Conservation (phyloP, 768 basidiomycete species). For the Suillus bovinus region DNA sequence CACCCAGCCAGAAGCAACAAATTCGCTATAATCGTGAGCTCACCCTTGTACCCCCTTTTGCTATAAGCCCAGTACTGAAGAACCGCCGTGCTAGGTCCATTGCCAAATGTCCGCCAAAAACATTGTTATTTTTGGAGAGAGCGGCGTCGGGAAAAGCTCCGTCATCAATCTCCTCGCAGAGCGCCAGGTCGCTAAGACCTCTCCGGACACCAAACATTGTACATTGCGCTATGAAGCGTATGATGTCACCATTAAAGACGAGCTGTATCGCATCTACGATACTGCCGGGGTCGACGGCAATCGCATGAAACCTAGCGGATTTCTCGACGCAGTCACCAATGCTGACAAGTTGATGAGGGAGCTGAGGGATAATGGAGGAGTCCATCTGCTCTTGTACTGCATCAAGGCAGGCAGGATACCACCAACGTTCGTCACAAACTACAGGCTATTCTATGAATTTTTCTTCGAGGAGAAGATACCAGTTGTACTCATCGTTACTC, state of each 20-base stretch:
- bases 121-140: constrained; percentile 18
- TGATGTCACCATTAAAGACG: constrained; percentile 20
- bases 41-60: neutral
- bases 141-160: constrained; percentile 7
- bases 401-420: constrained; percentile 31
- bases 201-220: constrained; percentile 36
- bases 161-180: constrained; percentile 30
- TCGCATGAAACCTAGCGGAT: constrained; percentile 6
- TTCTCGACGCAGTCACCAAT: constrained; percentile 28
- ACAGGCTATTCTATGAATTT: constrained; percentile 38
- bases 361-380: constrained; percentile 27
- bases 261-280: constrained; percentile 18
- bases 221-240: constrained; percentile 35
- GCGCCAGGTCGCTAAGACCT: constrained; percentile 30
- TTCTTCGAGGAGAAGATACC: constrained; percentile 38
- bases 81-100: neutral
- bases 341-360: constrained; percentile 32
- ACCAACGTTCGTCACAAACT: constrained; percentile 27
- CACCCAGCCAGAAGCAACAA: neutral
- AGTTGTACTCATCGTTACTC: constrained; percentile 30
- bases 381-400: constrained; percentile 31
- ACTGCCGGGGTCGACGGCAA: neutral
- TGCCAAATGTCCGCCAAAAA: neutral
- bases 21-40: neutral
- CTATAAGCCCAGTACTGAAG: neutral